Evolutionary conservation across 2,329 filamentous ascomycete species (phyloP).

Genomic region (Thermoascus crustaceus): DNA sequence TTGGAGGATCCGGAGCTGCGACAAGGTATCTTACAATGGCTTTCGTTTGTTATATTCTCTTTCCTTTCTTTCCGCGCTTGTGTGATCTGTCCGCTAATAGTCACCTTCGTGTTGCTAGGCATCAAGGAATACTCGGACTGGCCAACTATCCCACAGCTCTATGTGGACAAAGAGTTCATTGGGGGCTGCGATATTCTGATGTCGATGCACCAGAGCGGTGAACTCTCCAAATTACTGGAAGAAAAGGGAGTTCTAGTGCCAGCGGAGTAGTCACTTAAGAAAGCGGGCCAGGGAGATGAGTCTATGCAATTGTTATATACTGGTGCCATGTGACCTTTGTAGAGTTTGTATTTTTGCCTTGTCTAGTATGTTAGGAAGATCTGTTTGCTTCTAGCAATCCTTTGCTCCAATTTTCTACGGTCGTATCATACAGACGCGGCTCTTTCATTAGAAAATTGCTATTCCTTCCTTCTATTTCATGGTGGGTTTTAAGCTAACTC

Average conservation of each 20-base stretch:
- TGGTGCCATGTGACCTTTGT: no score
- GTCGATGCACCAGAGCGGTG: constrained; percentile 94
- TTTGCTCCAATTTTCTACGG: no score
- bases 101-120: constrained; percentile 48
- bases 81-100: neutral
- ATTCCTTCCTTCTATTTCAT: no score
- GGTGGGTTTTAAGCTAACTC: no score
- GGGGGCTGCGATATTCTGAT: constrained; percentile 97
- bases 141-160: constrained; percentile 97
- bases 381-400: no score
- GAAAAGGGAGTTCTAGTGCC: constrained; percentile 78
- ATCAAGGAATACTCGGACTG: constrained; percentile 99
- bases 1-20: constrained; percentile 83
- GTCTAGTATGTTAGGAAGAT: no score
- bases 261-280: constrained; percentile 39
- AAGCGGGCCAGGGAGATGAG: no score
- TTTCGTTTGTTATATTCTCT: neutral
- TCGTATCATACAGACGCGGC: no score
- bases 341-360: no score
- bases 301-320: no score
- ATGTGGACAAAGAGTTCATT: constrained; percentile 90
- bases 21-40: constrained; percentile 54
- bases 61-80: neutral
- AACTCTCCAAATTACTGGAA: constrained; percentile 82
- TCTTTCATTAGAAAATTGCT: no score